Evolutionary conservation across 1,284 basidiomycete genomes (phyloP), one percentile per base, ranked within the genome.

Genomic region (Thelephora terrestris): DNA sequence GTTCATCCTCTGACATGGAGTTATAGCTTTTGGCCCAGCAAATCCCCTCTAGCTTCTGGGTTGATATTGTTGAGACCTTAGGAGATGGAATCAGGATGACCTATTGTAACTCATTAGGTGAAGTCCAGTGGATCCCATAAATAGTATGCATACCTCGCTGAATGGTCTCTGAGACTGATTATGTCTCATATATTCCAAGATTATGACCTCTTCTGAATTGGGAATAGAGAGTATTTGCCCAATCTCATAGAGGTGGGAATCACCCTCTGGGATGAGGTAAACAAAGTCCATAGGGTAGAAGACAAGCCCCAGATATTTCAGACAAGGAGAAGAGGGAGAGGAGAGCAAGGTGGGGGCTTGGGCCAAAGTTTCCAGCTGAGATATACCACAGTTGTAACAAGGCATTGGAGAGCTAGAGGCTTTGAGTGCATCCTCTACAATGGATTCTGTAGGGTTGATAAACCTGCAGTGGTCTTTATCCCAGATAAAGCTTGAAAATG

Each of bases 241-340:
- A 52, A 85, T 74, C 4, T 64, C 58, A 45, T 79, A 68, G 2
- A 76, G 57, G 0, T 57, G 51, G 32, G 61, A 56, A 1, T 53
- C 18, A 44, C 53, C 44, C 50, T 59, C 46, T 16, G 43, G 27
- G 55, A 65, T 50, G 18, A 81, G 47, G 55, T 81, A 85, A 7
- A 82, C 69, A 55, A 76, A 82, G 54, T 85, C 81, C 50, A 69
- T 45, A 17, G 63, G 43, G 57, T 85, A 82, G 56, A 78, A 85
- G 3, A 59, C 54, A 12, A 69, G 58, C 6, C 74, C 74, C 53
- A 4, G 60, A 55, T 21, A 74, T 63, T 9, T 66, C 68, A 44
- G 63, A 60, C 7, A 55, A 57, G 0, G 60, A 55, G 29, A 14
- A 32, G 29, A 32, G 7, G n/a, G n/a, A n/a, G 12, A 32, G 25